phyloP scores from a whole-genome alignment of 2,329 filamentous ascomycete genomes.

The Colletotrichum cordylinicola region DNA sequence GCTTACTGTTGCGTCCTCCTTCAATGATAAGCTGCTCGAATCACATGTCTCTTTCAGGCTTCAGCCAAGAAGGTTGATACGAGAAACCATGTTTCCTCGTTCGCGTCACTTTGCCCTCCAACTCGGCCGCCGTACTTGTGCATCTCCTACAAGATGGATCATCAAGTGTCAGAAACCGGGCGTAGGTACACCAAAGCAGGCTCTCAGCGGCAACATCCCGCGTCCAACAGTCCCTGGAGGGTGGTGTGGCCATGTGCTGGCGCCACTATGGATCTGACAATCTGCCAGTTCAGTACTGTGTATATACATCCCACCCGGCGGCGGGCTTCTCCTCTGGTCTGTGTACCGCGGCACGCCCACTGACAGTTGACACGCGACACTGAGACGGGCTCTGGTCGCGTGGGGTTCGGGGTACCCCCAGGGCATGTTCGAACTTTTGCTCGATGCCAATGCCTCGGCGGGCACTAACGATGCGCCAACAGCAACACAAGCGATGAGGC shows the following conservation, averaged over 20 bases:
- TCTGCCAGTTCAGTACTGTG: not conserved
- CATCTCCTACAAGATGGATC: not conserved
- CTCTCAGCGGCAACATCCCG: slow-evolving; percentile 1
- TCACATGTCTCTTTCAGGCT: not conserved
- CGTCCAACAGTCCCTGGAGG: not conserved
- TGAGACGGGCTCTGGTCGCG: not conserved
- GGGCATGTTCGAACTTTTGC: not conserved
- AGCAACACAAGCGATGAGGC: slow-evolving; percentile 1
- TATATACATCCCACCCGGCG: not conserved
- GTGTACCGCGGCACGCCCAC: not conserved
- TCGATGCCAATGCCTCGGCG: slow-evolving; percentile 10
- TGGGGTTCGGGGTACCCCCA: not conserved
- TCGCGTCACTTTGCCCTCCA: not conserved
- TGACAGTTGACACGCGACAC: slow-evolving; percentile 5
- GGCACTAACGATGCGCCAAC: not conserved
- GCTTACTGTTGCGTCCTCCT: not conserved
- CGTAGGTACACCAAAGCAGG: not conserved
- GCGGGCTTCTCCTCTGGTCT: not conserved
- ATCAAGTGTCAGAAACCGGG: not conserved
- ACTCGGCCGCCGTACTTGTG: not conserved
- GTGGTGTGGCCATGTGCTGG: not conserved
- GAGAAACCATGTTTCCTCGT: not conserved
- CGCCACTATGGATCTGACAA: not conserved
- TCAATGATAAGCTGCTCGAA: not conserved
- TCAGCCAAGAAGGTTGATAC: not conserved